Percentiles rank a stretch among this genome's conserved stretches.
These are phyloP conservation scores for Coleophoma cylindrospora DNA, from an alignment of 2,329 filamentous ascomycete species.

Conservation along the genomic window DNA sequence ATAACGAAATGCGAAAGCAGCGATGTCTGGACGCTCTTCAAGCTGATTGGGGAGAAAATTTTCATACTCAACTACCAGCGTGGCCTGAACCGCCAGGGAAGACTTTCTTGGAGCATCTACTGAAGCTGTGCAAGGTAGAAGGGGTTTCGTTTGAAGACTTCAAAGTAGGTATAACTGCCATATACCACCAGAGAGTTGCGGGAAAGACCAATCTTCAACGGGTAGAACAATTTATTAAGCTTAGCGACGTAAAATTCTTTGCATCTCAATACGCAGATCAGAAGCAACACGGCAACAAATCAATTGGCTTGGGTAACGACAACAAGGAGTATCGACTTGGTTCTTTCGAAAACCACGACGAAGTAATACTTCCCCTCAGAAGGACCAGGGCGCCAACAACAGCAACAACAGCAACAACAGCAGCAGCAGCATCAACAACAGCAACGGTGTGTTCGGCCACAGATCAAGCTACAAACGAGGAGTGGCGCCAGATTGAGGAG, in stretches of 20 bases:
- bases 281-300: neutral
- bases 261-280: neutral
- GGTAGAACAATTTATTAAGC: neutral
- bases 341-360: too few species aligned
- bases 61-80: neutral
- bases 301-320: neutral
- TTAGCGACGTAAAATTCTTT: neutral
- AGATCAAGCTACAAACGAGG: too few species aligned
- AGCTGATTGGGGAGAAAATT: neutral
- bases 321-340: neutral
- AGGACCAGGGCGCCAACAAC: too few species aligned
- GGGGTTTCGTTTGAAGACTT: neutral
- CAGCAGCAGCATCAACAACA: too few species aligned
- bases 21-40: neutral
- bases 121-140: neutral
- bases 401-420: too few species aligned
- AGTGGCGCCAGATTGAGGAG: too few species aligned
- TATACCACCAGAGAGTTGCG: neutral
- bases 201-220: neutral
- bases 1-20: neutral
- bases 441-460: too few species aligned
- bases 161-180: neutral
- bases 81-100: neutral
- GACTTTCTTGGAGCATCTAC: neutral
- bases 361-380: neutral